phyloP scores from a whole-genome alignment of 805 yeast species.

The Spathaspora gorwiae region DNA sequence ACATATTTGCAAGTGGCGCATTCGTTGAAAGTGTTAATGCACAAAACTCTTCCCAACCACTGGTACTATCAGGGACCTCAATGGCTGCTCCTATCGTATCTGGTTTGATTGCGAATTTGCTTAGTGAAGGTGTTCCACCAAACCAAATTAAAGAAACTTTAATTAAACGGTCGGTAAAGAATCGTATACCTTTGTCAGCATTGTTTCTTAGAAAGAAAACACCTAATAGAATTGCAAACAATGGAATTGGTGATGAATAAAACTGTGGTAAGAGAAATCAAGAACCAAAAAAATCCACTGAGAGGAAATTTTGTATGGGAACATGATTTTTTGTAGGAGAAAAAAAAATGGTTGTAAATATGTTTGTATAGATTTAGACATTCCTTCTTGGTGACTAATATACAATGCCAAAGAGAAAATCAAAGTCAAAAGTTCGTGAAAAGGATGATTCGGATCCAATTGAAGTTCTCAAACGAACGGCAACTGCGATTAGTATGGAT shows the following conservation, averaged over 20 bases:
- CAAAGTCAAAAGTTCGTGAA: constrained; percentile 4
- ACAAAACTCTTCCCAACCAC: constrained; percentile 15
- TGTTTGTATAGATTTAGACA: no score
- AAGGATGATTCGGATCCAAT: constrained; percentile 8
- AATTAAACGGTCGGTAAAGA: constrained; percentile 43
- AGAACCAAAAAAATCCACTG: no score
- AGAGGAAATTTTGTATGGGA: no score
- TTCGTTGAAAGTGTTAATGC: constrained; percentile 45
- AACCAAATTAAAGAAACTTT: constrained; percentile 39
- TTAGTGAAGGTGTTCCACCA: constrained; percentile 48
- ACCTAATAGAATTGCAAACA: constrained; percentile 53
- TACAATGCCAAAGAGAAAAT: constrained; percentile 2
- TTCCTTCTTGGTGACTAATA: neutral
- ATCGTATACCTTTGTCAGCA: constrained; percentile 44
- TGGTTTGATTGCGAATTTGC: constrained; percentile 54
- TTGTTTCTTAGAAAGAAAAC: constrained; percentile 46
- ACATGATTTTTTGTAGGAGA: no score
- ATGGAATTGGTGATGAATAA: constrained; percentile 2
- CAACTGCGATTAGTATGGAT: constrained; percentile 16
- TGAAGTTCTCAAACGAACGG: constrained; percentile 9
- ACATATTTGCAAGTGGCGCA: constrained; percentile 80
- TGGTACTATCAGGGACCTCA: constrained; percentile 64
- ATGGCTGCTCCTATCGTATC: constrained; percentile 78
- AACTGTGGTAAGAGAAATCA: no score
- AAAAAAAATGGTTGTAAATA: neutral